Conservation (phyloP, 768 basidiomycete genomes). For the Postia placenta region DNA sequence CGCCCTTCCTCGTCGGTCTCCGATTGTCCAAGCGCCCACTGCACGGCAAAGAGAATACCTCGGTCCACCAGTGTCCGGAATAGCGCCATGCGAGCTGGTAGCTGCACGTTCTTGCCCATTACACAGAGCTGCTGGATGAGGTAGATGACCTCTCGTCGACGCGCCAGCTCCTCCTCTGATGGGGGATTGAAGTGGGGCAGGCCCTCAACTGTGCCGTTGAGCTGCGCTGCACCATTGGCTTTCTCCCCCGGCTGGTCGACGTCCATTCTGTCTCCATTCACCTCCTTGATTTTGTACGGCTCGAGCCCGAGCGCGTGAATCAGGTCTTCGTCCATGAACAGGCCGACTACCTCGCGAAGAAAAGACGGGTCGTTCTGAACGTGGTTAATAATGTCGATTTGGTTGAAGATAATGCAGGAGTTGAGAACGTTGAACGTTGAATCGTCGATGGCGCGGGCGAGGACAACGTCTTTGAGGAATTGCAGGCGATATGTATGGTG, state of each 20-base stretch:
- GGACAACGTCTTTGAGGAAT: slow-evolving; percentile 97
- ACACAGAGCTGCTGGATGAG: slow-evolving; percentile 89
- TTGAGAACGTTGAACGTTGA: slow-evolving; percentile 96
- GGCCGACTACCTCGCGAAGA: slow-evolving; percentile 67
- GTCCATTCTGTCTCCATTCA: slow-evolving; percentile 25
- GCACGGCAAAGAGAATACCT: slow-evolving; percentile 84
- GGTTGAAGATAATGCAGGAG: slow-evolving; percentile 97
- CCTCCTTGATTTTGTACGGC: slow-evolving; percentile 17
- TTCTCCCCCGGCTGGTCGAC: slow-evolving; percentile 28
- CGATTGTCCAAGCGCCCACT: slow-evolving; percentile 79
- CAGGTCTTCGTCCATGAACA: slow-evolving; percentile 72
- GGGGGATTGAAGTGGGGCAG: neutral
- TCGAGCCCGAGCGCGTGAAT: slow-evolving; percentile 13
- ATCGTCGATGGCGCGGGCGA: slow-evolving; percentile 91
- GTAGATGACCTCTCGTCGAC: slow-evolving; percentile 72
- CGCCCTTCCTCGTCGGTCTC: slow-evolving; percentile 46
- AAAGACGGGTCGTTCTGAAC: slow-evolving; percentile 75
- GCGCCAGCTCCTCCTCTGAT: slow-evolving; percentile 45
- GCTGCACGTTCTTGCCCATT: slow-evolving; percentile 96
- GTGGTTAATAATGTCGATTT: slow-evolving; percentile 94
- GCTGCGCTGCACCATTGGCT: slow-evolving; percentile 42
- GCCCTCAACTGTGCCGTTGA: slow-evolving; percentile 28
- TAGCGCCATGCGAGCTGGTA: slow-evolving; percentile 76
- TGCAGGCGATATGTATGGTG: slow-evolving; percentile 97
- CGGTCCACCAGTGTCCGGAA: slow-evolving; percentile 86